These are phyloP conservation scores for Schwanniomyces sp. DNA, from an alignment of 805 yeast species.

Conservation along the genomic window DNA sequence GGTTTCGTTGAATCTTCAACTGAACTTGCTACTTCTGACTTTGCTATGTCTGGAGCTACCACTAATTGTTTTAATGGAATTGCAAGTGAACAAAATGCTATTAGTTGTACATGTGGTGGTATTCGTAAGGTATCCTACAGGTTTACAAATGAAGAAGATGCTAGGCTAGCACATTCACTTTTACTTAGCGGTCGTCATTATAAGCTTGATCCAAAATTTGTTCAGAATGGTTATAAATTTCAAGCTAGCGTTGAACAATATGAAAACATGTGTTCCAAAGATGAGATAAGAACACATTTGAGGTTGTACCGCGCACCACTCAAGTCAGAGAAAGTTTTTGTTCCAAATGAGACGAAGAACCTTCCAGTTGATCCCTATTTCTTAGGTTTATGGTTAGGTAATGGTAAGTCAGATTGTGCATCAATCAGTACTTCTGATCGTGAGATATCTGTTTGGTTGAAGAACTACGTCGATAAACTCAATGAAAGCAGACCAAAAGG, in stretches of 20 bases:
- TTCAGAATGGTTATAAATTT: neutral
- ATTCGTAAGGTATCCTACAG: neutral
- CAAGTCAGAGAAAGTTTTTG: neutral
- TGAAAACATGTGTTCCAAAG: neutral
- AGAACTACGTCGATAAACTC: slow-evolving; percentile 2
- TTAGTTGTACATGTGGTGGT: slow-evolving; percentile 4
- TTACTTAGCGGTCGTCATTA: slow-evolving; percentile 1
- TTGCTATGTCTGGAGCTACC: neutral
- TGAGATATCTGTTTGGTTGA: slow-evolving; percentile 3
- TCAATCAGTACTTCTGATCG: slow-evolving; percentile 3
- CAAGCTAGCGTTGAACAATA: neutral
- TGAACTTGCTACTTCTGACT: neutral
- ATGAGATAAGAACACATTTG: neutral
- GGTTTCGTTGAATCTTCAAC: neutral
- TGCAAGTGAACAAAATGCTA: neutral
- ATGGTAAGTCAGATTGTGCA: slow-evolving; percentile 2
- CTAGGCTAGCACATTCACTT: neutral
- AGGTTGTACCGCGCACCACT: slow-evolving; percentile 2
- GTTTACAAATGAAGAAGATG: slow-evolving; percentile 3
- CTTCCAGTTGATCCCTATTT: slow-evolving; percentile 8
- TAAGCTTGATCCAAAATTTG: slow-evolving; percentile 1
- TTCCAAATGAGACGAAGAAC: neutral
- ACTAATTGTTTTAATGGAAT: neutral
- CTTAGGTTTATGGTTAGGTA: slow-evolving; percentile 8
- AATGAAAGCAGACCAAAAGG: neutral